Percentiles rank a stretch among this genome's conserved stretches.
phyloP scores from a whole-genome alignment of 352 stramenopile genomes.

The Phytophthora hybrid region DNA sequence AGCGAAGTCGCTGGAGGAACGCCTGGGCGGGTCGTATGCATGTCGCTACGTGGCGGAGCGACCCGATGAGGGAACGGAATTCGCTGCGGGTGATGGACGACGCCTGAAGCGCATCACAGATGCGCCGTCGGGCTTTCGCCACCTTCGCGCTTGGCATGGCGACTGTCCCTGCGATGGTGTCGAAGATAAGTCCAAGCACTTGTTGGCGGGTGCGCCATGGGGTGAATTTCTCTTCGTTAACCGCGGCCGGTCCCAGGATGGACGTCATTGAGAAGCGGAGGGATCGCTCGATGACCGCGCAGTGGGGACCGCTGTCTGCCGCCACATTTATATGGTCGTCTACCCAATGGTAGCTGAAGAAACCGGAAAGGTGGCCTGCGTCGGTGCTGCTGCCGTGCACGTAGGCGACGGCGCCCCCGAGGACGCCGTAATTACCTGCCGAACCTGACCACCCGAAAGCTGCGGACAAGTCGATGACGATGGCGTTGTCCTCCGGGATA shows the following conservation, averaged over 20 bases:
- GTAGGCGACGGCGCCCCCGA: conserved; percentile 21
- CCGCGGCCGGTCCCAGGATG: conserved; percentile 6
- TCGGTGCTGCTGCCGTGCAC: neutral
- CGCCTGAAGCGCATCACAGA: too few species aligned
- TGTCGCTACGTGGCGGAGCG: conserved; percentile 2
- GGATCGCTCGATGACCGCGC: conserved; percentile 4
- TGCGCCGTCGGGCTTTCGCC: neutral
- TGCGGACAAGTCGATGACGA: conserved; percentile 27
- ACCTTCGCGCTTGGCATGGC: conserved; percentile 11
- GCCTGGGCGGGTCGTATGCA: neutral
- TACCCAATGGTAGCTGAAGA: conserved; percentile 36
- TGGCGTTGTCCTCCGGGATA: conserved; percentile 2
- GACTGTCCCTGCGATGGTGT: conserved; percentile 12
- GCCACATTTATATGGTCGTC: conserved; percentile 36
- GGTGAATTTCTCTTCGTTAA: conserved; percentile 38
- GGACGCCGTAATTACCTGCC: conserved; percentile 12
- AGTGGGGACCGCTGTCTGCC: neutral
- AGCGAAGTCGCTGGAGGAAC: conserved; percentile 6
- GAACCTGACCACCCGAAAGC: conserved; percentile 29
- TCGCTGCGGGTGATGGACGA: too few species aligned
- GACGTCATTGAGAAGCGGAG: conserved; percentile 21
- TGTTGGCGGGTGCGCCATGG: conserved; percentile 16
- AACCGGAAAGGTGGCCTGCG: conserved; percentile 10
- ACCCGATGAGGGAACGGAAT: neutral
- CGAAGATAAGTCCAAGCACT: conserved; percentile 20